Percentiles rank a stretch among this genome's conserved stretches.
phyloP scores from a whole-genome alignment of 441 rosid species.

The Corymbia calophylla region DNA sequence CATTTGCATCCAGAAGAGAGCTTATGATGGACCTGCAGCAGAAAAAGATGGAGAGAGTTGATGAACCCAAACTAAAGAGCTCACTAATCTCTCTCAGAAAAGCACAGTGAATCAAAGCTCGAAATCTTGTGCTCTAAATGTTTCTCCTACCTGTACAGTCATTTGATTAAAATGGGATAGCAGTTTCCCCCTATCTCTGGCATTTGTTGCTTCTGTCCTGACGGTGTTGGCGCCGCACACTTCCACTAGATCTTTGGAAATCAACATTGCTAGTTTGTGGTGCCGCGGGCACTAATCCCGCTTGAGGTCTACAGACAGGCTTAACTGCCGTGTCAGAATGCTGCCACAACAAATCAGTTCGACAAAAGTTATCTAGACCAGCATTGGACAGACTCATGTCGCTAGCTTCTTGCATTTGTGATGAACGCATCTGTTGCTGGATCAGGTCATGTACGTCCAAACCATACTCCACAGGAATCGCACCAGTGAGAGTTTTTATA shows the following conservation, averaged over 20 bases:
- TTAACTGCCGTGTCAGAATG: constrained; percentile 26
- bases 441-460: constrained; percentile 22
- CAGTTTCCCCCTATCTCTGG: constrained; percentile 8
- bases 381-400: constrained; percentile 22
- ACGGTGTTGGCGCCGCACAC: constrained; percentile 4
- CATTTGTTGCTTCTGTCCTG: constrained; percentile 19
- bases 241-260: constrained; percentile 17
- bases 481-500: constrained; percentile 77
- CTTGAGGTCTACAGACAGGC: constrained; percentile 19
- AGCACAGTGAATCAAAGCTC: background rate
- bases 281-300: constrained; percentile 11
- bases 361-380: constrained; percentile 21
- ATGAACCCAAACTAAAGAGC: background rate
- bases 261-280: constrained; percentile 4
- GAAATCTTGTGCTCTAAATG: background rate
- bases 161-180: background rate
- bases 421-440: constrained; percentile 24
- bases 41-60: background rate
- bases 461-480: constrained; percentile 55
- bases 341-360: constrained; percentile 27
- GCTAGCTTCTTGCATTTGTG: constrained; percentile 25
- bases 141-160: background rate
- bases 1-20: background rate
- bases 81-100: background rate
- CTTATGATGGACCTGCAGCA: constrained; percentile 1